phyloP scores from a whole-genome alignment of 768 basidiomycete genomes.

The Trametes sanguinea region DNA sequence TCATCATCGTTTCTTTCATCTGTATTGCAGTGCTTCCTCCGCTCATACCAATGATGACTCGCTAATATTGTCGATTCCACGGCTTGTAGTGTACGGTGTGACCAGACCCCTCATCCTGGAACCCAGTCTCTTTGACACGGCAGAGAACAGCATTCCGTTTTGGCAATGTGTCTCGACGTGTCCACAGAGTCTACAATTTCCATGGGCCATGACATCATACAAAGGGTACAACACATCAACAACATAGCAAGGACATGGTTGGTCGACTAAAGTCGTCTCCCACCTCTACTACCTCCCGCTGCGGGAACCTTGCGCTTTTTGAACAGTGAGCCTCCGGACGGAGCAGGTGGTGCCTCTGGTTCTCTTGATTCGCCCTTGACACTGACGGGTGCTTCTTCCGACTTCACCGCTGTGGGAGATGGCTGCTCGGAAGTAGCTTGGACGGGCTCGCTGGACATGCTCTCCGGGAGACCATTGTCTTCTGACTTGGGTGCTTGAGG shows the following conservation, averaged over 20 bases:
- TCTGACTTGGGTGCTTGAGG: background rate
- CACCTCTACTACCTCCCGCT: slow-evolving; percentile 26
- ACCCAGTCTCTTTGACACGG: too few relatives aligned
- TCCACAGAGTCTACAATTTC: too few relatives aligned
- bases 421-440: background rate
- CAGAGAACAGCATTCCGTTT: too few relatives aligned
- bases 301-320: slow-evolving; percentile 31
- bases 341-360: slow-evolving; percentile 3
- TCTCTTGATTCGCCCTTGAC: slow-evolving; percentile 17
- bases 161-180: too few relatives aligned
- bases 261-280: slow-evolving; percentile 18
- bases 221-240: too few relatives aligned
- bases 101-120: too few relatives aligned
- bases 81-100: too few relatives aligned
- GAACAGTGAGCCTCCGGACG: slow-evolving; percentile 27
- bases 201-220: too few relatives aligned
- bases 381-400: background rate
- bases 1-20: slow-evolving; percentile 2
- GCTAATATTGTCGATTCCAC: too few relatives aligned
- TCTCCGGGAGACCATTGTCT: background rate
- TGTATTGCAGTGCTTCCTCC: slow-evolving; percentile 15
- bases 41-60: slow-evolving; percentile 13
- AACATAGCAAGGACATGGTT: too few relatives aligned
- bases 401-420: slow-evolving; percentile 1
- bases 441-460: background rate